Percentiles rank a stretch among this genome's conserved stretches.
Conservation (phyloP, 768 basidiomycete species). For the Arthromyces matolae region DNA sequence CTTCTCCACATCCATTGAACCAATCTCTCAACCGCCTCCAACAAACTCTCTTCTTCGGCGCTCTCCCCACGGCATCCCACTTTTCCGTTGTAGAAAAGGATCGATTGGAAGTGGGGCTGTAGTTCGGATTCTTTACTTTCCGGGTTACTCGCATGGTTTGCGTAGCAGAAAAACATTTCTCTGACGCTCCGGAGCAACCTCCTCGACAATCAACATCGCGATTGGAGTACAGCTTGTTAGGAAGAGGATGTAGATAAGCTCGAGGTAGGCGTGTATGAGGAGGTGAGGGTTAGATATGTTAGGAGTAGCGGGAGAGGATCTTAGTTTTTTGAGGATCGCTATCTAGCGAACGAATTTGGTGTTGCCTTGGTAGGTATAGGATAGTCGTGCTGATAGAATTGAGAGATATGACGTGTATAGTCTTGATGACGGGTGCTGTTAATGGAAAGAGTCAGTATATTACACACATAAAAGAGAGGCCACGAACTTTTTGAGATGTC, state of each 20-base stretch:
- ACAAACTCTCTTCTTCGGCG: conserved; percentile 65
- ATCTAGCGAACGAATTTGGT: conserved; percentile 61
- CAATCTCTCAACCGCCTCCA: too few relatives aligned
- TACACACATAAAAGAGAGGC: not conserved
- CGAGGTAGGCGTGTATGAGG: conserved; percentile 53
- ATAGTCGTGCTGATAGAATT: conserved; percentile 58
- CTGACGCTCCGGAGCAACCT: conserved; percentile 6
- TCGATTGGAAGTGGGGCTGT: conserved; percentile 73
- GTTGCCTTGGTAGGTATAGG: conserved; percentile 43
- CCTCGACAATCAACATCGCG: conserved; percentile 9
- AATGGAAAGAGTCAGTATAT: not conserved
- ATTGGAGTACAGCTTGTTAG: not conserved
- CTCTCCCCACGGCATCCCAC: conserved; percentile 69
- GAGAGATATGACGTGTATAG: conserved; percentile 57
- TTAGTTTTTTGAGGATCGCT: conserved; percentile 51
- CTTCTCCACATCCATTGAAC: too few relatives aligned
- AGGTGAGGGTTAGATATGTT: conserved; percentile 39
- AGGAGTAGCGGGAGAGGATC: conserved; percentile 33
- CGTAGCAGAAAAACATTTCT: conserved; percentile 29
- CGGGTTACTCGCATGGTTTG: conserved; percentile 28
- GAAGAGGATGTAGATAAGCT: conserved; percentile 40
- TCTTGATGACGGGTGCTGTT: conserved; percentile 62
- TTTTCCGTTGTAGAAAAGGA: conserved; percentile 62
- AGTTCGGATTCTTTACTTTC: conserved; percentile 43
- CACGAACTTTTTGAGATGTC: conserved; percentile 59